phyloP scores from a whole-genome alignment of 176 grass and related monocot genomes.

The Carex cristatella region DNA sequence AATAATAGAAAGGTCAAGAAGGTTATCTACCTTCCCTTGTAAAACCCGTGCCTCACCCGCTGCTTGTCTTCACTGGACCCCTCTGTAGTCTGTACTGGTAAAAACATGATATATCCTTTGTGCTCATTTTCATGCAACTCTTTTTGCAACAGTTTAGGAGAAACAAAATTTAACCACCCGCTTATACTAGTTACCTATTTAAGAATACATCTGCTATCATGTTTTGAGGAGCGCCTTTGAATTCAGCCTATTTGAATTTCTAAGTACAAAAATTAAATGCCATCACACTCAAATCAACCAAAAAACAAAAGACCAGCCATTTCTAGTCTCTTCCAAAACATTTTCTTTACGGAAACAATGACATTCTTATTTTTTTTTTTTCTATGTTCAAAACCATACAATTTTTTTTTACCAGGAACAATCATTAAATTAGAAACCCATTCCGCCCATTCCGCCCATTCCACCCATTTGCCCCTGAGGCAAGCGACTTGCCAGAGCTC shows the following conservation, averaged over 20 bases:
- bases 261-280: background rate
- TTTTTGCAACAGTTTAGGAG: background rate
- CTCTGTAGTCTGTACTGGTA: background rate
- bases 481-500: slow-evolving; percentile 30
- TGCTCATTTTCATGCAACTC: background rate
- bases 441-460: slow-evolving; percentile 32
- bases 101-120: slow-evolving; percentile 6
- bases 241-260: background rate
- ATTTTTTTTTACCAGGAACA: slow-evolving; percentile 8
- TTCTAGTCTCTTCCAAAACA: background rate
- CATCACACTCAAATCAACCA: background rate
- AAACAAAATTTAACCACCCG: background rate
- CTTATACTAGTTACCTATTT: background rate
- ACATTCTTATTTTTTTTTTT: background rate
- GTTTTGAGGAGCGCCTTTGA: slow-evolving; percentile 7
- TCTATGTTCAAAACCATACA: background rate
- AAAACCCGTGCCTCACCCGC: slow-evolving; percentile 19
- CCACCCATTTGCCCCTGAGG: slow-evolving; percentile 38
- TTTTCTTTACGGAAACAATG: background rate
- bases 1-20: background rate
- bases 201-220: background rate
- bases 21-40: background rate
- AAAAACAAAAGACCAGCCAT: background rate
- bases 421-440: slow-evolving; percentile 39
- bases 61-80: background rate